These are phyloP conservation scores for Yamadazyma sp. DNA, from an alignment of 805 yeast species.

Conservation along the genomic window DNA sequence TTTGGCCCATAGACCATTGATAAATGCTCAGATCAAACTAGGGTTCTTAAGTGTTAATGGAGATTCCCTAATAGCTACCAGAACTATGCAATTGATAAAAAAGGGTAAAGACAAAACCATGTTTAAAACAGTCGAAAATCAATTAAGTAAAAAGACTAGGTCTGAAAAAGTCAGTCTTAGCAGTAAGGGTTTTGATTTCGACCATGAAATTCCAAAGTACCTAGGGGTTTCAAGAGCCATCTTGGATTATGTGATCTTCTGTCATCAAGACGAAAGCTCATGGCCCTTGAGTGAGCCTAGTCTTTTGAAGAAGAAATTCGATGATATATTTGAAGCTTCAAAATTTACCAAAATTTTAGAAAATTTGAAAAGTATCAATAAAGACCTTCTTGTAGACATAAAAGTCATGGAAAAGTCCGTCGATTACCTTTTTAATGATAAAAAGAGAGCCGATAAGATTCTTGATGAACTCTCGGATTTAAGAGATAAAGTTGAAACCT, in stretches of 20 bases:
- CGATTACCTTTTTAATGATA: constrained; percentile 70
- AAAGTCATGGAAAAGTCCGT: constrained; percentile 76
- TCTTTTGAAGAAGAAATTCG: constrained; percentile 83
- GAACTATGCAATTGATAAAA: constrained; percentile 72
- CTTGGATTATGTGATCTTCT: constrained; percentile 87
- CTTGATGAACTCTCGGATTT: constrained; percentile 45
- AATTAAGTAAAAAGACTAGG: constrained; percentile 59
- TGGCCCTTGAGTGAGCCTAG: constrained; percentile 98
- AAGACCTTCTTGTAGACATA: constrained; percentile 73
- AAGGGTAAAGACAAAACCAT: constrained; percentile 45
- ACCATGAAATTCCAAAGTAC: constrained; percentile 72
- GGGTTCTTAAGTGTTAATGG: constrained; percentile 76
- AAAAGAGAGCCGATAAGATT: constrained; percentile 64
- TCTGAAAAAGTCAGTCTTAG: constrained; percentile 75
- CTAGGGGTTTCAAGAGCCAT: constrained; percentile 88
- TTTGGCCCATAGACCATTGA: constrained; percentile 68
- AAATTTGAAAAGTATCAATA: constrained; percentile 67
- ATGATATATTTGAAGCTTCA: constrained; percentile 93
- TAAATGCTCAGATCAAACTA: constrained; percentile 85
- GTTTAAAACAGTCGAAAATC: constrained; percentile 91
- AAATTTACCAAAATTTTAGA: constrained; percentile 90
- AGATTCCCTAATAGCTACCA: constrained; percentile 77
- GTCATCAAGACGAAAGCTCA: constrained; percentile 94
- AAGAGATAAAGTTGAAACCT: constrained; percentile 40
- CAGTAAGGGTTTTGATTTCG: constrained; percentile 81